Base-by-base conservation (phyloP, 768 basidiomycete genomes). In the Suillus cothurnatus region DNA sequence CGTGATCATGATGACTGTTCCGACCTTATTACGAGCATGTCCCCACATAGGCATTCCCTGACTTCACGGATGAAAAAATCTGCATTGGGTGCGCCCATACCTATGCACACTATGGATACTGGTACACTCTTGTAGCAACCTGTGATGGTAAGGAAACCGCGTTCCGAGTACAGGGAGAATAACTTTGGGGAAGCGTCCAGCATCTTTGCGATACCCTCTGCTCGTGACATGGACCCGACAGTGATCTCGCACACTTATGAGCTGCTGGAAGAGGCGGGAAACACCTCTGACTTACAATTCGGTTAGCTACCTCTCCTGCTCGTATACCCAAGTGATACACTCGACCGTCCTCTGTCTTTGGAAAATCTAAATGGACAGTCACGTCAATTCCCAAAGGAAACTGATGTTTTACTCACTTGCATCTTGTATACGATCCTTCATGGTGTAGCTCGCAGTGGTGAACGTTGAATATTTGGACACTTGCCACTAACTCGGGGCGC, bases 61-160 rank as follows among this genome's bases (percentile, higher is more conserved):
- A 84, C 86, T 77, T 94, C 92, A 67, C 92, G 85, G 26, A 94
- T 85, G 73, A 94, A 92, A 77, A 94, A 94, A 75, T 94, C 93
- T 79, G 88, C 89, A 77, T 92, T 94, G 1, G 92, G 85, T 65
- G 79, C 81, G 23, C 93, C 93, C 93, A 94, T 94, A 15, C 93
- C 93, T 63, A 93, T 93, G 68, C 89, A 90, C 49, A 92, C 80
- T 47, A 94, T 84, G 7, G 88, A 90, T 34, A 94, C 74, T 9
- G 91, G 90, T 19, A 83, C 75, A 56, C 84, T 84, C 52, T 81
- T 81, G 75, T 87, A 91, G 39, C 84, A 81, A 14, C 90, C 91
- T 6, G 90, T 91, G 60, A 91, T 83, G 5, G 88, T 91, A 65
- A 87, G 75, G 75, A 93, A 94, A 4, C 92, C 91, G 57, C 93